Conservation (phyloP, 306 rosid species). For the Hylodesmum podocarpum region DNA sequence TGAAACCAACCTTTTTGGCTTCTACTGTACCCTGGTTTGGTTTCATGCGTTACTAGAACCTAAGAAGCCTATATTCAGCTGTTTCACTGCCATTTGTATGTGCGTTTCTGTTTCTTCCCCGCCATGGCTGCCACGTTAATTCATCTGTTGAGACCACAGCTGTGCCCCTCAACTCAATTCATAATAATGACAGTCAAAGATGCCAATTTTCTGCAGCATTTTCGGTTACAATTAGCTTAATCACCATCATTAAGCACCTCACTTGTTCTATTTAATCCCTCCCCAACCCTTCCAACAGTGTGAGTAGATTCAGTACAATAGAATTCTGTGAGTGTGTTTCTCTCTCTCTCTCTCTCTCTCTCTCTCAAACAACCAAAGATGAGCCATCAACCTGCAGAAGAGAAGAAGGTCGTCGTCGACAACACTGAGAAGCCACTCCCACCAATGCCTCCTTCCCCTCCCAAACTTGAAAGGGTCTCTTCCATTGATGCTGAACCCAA, state of each 20-base stretch:
- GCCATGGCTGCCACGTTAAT: conserved; percentile 51
- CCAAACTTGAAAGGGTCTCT: conserved; percentile 33
- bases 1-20: neutral
- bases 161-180: conserved; percentile 20
- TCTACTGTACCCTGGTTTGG: neutral
- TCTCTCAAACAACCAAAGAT: neutral
- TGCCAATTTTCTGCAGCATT: neutral
- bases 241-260: neutral
- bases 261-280: neutral
- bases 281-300: neutral
- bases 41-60: neutral
- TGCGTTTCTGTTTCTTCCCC: conserved; percentile 25
- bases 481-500: conserved; percentile 53
- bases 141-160: conserved; percentile 26
- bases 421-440: neutral
- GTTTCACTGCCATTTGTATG: conserved; percentile 38
- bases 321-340: neutral
- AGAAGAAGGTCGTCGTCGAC: neutral
- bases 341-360: neutral
- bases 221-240: neutral
- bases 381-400: neutral
- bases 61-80: conserved; percentile 1
- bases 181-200: conserved; percentile 47
- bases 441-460: neutral
- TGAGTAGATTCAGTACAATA: too few relatives aligned